Base-by-base conservation (phyloP, 1,284 basidiomycete species). In the Stereum hirsutum region DNA sequence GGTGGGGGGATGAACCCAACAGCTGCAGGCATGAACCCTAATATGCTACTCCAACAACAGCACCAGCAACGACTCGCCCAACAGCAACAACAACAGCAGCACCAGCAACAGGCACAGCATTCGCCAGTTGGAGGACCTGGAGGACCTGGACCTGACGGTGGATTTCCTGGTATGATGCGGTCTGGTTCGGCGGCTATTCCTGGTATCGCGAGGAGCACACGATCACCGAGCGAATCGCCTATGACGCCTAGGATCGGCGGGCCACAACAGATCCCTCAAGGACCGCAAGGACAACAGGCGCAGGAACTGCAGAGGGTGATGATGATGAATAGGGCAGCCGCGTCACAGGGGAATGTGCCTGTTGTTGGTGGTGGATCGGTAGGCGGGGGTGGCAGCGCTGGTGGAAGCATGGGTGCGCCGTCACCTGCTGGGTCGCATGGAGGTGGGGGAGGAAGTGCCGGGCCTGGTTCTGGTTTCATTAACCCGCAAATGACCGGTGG, bases 201-300 rank as follows among this genome's bases (percentile, higher is more conserved):
- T 1, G 81, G 82, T 4, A 85, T 86, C 45, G 78, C 82, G 26
- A 68, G 83, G 51, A 82, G 74, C 51, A 71, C 74, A 41, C 69
- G 81, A 44, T 85, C 83, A 33, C 83, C 83, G 19, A 76, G 80
- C 15, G 81, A 85, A 44, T 65, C 69, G 25, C 66, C 66, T 5
- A 66, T 73, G 40, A 73, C 78, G 19, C 79, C 81, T 0, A 70
- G 79, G 63, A 17, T 42, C 55, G 41, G 44, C 62, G 44, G 48
- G 59, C 42, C 54, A 59, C n/a, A n/a, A n/a, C 28, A 30, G 28
- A n/a, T n/a, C 10, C 28, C 28, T n/a, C 28, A 30, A 8, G 10
- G n/a, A 8, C 28, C 28, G n/a, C 28, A 30, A 6, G 58, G 58
- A 32, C 57, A 65, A 52, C 60, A 62, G 27, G 63, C 68, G 42